Evolutionary conservation across 345 rosid genomes (phyloP).

Genomic region (Rhodamnia argentea): DNA sequence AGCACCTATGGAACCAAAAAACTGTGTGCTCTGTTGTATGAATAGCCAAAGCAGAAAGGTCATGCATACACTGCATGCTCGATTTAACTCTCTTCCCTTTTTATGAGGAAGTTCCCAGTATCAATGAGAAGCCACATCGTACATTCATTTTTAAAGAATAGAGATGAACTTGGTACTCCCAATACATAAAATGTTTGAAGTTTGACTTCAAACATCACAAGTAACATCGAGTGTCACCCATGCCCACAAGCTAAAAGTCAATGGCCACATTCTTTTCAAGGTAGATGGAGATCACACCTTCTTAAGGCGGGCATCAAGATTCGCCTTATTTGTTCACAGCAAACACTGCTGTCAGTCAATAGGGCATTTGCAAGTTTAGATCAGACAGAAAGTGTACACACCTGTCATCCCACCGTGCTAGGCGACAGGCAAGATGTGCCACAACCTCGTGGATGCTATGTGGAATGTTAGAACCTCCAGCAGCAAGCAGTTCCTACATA

Average conservation of each 20-base stretch:
- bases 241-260: not conserved
- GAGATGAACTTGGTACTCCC: not conserved
- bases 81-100: not conserved
- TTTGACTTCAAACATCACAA: not conserved
- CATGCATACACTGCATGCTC: not conserved
- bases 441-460: constrained; percentile 40
- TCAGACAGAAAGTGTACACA: not conserved
- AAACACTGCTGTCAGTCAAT: not conserved
- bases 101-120: not conserved
- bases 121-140: not conserved
- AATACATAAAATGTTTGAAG: not conserved
- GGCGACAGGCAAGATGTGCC: constrained; percentile 51
- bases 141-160: not conserved
- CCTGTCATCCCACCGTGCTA: constrained; percentile 74
- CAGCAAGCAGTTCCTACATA: constrained; percentile 46
- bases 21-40: not conserved
- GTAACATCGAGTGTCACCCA: not conserved
- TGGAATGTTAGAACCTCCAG: constrained; percentile 32
- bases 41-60: not conserved
- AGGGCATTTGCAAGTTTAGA: not conserved
- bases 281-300: not conserved
- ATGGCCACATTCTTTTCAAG: not conserved
- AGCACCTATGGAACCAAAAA: not conserved
- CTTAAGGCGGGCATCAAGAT: not conserved
- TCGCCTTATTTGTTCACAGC: not conserved